Evolutionary conservation across 352 stramenopile genomes (phyloP).

Genomic region (Ochromonadaceae sp.): DNA sequence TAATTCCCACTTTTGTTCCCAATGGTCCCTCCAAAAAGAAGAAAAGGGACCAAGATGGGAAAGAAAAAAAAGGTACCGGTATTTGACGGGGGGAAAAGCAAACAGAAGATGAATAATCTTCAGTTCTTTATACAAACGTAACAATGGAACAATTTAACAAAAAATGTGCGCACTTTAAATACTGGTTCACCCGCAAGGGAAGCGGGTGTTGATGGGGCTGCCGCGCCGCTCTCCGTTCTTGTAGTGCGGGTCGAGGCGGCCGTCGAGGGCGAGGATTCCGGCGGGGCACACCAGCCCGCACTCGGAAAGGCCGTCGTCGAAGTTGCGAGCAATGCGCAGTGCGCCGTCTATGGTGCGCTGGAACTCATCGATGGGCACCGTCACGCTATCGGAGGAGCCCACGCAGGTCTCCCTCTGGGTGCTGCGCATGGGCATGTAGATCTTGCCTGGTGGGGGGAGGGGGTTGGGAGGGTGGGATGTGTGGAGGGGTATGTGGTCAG

Average conservation of each 20-base stretch:
- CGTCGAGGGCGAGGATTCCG: conserved; percentile 17
- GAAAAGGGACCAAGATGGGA: no score
- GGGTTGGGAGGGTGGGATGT: no score
- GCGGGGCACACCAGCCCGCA: conserved; percentile 17
- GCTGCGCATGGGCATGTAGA: conserved; percentile 21
- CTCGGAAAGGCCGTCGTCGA: conserved; percentile 25
- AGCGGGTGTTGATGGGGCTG: background rate
- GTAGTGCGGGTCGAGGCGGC: conserved; percentile 1
- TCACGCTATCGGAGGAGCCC: conserved; percentile 14
- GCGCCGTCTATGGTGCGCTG: conserved; percentile 17
- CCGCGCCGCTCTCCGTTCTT: background rate
- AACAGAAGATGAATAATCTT: no score
- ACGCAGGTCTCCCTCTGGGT: conserved; percentile 11
- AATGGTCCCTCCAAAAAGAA: no score
- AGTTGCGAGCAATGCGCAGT: conserved; percentile 9
- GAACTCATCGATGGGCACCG: conserved; percentile 17
- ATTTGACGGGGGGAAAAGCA: no score
- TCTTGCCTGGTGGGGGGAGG: no score
- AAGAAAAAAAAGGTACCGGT: no score
- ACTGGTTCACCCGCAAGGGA: conserved; percentile 2
- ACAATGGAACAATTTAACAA: no score
- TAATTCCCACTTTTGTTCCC: no score
- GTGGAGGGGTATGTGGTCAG: no score
- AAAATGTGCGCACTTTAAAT: no score
- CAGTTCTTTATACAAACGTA: no score